These are phyloP conservation scores for Saccharomyces hybrid DNA, from an alignment of 1,139 yeast species.

Conservation along the genomic window DNA sequence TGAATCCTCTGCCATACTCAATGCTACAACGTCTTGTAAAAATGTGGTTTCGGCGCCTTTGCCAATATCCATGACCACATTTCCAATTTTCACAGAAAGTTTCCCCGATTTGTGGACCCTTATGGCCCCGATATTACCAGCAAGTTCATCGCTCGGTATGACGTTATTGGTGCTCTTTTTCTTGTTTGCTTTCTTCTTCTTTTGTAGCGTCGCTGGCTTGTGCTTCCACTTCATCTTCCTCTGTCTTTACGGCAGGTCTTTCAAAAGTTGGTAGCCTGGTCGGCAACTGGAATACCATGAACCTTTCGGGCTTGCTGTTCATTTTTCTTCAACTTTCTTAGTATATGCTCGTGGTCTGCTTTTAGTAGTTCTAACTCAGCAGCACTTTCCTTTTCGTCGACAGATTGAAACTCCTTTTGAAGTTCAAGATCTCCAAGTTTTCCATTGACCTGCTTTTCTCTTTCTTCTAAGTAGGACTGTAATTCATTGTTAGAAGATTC, in stretches of 20 bases:
- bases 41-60: conserved; percentile 70
- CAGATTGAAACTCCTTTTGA: conserved; percentile 10
- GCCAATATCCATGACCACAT: conserved; percentile 58
- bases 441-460: background rate
- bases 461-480: background rate
- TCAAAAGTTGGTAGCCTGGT: conserved; percentile 52
- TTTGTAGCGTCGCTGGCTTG: conserved; percentile 4
- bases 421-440: background rate
- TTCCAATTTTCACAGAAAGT: conserved; percentile 65
- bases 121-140: conserved; percentile 64
- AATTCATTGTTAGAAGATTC: conserved; percentile 20
- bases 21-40: conserved; percentile 64
- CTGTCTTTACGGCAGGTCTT: conserved; percentile 17
- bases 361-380: conserved; percentile 29
- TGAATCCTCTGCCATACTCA: conserved; percentile 42
- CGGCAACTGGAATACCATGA: conserved; percentile 67
- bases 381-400: conserved; percentile 32
- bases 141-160: conserved; percentile 21
- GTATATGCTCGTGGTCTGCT: conserved; percentile 35
- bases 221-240: conserved; percentile 12
- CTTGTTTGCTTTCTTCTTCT: conserved; percentile 7
- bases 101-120: conserved; percentile 78
- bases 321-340: conserved; percentile 28
- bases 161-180: conserved; percentile 6
- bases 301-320: conserved; percentile 35